A percentile compares a stretch with the other conserved stretches of the same genome.
These are phyloP conservation scores for Fragosphaeria purpurea DNA, from an alignment of 2,329 filamentous ascomycete species.

Conservation along the genomic window DNA sequence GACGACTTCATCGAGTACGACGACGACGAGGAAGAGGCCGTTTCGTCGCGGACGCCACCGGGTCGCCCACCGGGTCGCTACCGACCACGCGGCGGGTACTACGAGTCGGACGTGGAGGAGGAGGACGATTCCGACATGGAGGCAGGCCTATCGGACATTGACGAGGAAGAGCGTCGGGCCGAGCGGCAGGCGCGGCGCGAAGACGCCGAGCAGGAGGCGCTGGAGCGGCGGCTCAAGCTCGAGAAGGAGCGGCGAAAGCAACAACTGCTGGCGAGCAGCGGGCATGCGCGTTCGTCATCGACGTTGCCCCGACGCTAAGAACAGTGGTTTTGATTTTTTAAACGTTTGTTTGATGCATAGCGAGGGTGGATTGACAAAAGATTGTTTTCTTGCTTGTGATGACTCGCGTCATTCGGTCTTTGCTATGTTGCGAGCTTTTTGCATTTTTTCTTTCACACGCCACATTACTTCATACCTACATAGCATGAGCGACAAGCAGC, in stretches of 20 bases:
- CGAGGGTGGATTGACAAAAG: too few species aligned
- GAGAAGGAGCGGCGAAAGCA: slow-evolving; percentile 51
- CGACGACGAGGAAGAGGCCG: slow-evolving; percentile 40
- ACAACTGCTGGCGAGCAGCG: slow-evolving; percentile 2
- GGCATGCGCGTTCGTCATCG: too few species aligned
- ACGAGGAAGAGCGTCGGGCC: slow-evolving; percentile 58
- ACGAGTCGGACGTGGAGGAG: slow-evolving; percentile 44
- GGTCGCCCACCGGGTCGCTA: neutral
- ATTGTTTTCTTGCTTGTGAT: too few species aligned
- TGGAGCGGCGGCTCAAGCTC: slow-evolving; percentile 50
- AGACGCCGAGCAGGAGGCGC: slow-evolving; percentile 53
- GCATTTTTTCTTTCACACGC: too few species aligned
- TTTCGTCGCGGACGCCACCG: neutral
- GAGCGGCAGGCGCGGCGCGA: slow-evolving; percentile 54
- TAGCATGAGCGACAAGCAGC: too few species aligned
- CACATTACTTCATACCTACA: too few species aligned
- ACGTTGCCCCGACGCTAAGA: too few species aligned
- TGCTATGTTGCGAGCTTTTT: too few species aligned
- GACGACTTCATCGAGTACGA: slow-evolving; percentile 55
- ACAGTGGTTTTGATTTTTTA: neutral
- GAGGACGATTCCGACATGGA: slow-evolving; percentile 70
- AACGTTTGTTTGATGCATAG: neutral
- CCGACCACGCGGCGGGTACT: slow-evolving; percentile 21
- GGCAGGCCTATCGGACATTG: slow-evolving; percentile 63
- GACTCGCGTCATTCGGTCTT: too few species aligned